phyloP scores from a whole-genome alignment of 2,329 filamentous ascomycete species.

The Phaeomoniella chlamydospora region DNA sequence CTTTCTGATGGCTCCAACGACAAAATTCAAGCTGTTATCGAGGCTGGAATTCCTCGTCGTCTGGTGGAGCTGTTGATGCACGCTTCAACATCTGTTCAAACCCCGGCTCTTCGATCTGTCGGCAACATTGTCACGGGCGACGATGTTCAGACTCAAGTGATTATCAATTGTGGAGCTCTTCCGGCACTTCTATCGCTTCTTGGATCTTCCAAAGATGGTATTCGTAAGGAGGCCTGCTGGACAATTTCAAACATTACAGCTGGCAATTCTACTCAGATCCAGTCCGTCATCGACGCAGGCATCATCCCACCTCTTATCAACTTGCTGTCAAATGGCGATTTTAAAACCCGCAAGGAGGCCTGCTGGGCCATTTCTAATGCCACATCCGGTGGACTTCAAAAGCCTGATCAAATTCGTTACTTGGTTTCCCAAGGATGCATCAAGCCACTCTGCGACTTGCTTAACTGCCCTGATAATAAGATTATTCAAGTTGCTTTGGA shows the following conservation, averaged over 20 bases:
- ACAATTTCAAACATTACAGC: slow-evolving; percentile 99
- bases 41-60: slow-evolving; percentile 90
- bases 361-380: slow-evolving; percentile 99
- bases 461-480: slow-evolving; percentile 97
- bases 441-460: slow-evolving; percentile 88
- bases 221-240: slow-evolving; percentile 99
- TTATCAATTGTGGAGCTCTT: slow-evolving; percentile 94
- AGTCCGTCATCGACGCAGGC: slow-evolving; percentile 89
- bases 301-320: slow-evolving; percentile 95
- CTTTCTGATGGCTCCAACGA: slow-evolving; percentile 96
- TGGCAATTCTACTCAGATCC: slow-evolving; percentile 94
- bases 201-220: slow-evolving; percentile 95
- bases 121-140: slow-evolving; percentile 98
- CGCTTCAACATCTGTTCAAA: slow-evolving; percentile 95
- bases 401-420: slow-evolving; percentile 96
- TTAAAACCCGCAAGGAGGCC: slow-evolving; percentile 98
- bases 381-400: slow-evolving; percentile 92
- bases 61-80: slow-evolving; percentile 97
- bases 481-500: slow-evolving; percentile 98
- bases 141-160: slow-evolving; percentile 96
- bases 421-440: slow-evolving; percentile 89
- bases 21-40: slow-evolving; percentile 98
- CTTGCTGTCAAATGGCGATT: slow-evolving; percentile 86
- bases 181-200: slow-evolving; percentile 84
- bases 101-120: slow-evolving; percentile 87